Percentiles rank a stretch among this genome's conserved stretches.
phyloP scores from a whole-genome alignment of 495 filamentous ascomycete species.

The Lentithecium fluviatile region DNA sequence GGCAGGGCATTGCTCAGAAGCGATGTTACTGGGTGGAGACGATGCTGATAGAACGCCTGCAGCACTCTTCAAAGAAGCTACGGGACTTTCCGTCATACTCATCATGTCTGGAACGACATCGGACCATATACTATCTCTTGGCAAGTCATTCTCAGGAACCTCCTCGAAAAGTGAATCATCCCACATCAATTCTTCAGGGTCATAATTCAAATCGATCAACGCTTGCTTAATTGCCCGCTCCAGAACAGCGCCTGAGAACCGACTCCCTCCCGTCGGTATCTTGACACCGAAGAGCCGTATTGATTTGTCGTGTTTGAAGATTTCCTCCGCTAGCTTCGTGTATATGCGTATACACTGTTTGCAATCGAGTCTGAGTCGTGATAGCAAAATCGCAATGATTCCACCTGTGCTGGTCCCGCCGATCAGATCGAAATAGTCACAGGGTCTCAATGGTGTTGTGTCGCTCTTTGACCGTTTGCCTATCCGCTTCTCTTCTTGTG shows the following conservation, averaged over 20 bases:
- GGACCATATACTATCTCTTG: conserved; percentile 36
- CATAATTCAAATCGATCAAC: conserved; percentile 35
- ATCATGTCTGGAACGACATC: conserved; percentile 23
- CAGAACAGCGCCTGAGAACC: conserved; percentile 37
- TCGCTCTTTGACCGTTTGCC: conserved; percentile 17
- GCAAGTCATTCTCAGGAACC: conserved; percentile 29
- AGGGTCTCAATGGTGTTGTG: conserved; percentile 27
- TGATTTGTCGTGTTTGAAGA: conserved; percentile 41
- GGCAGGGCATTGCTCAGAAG: conserved; percentile 11
- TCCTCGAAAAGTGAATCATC: conserved; percentile 40
- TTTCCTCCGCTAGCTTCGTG: conserved; percentile 34
- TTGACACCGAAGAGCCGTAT: conserved; percentile 41
- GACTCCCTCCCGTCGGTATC: conserved; percentile 30
- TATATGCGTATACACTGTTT: conserved; percentile 36
- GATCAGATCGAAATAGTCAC: conserved; percentile 38
- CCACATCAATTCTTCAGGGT: conserved; percentile 41
- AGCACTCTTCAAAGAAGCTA: conserved; percentile 4
- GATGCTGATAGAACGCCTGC: neutral
- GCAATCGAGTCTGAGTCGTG: conserved; percentile 33
- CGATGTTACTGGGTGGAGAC: conserved; percentile 12
- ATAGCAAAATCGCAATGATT: conserved; percentile 38
- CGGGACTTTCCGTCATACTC: conserved; percentile 26
- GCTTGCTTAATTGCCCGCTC: conserved; percentile 38
- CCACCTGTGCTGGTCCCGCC: conserved; percentile 37
- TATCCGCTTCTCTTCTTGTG: conserved; percentile 33